Base-by-base conservation (phyloP, 495 filamentous ascomycete species). In the Trichodelitschia bisporula region DNA sequence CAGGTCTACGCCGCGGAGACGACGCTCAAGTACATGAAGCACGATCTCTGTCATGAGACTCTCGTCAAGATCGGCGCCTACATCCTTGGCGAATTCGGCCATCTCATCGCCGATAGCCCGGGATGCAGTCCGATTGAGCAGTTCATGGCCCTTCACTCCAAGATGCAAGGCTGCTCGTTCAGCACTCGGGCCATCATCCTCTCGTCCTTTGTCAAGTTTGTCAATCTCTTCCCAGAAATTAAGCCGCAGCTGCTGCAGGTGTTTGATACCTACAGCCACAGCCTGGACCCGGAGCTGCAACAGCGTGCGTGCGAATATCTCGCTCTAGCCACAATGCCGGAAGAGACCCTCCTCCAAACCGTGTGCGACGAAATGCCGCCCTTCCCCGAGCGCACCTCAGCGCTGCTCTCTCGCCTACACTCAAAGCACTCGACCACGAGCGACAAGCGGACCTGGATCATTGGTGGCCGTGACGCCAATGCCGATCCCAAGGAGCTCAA, bases 341-440 rank as follows among this genome's bases (percentile, higher is more conserved):
- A 77, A 2, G 89, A 99, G 38, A 82, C 95, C 39, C 65, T 99
- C 12, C 60, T 99, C 8, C 74, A 89, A 29, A 95, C 89, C 1
- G 77, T 99, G 1, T 92, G 79, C 50, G 89, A 99, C 43, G 89
- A 99, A 46, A 95, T 99, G 89, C 89, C 89, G 10, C 83, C 89
- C 0, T 99, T 95, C 56, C 89, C 89, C 0, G 83, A 99, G 49
- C 66, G 89, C 30, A 66, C 84, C 13, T 93, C 83, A 3, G 86
- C 86, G 2, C 57, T 99, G 17, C 55, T 99, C 16, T 93, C 83
- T 10, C 64, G 89, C 20, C 63, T 99, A 18, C 86, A 95, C 48
- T 77, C 86, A 53, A 91, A 83, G 51, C 80, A 86, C 39, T 77
- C 76, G 13, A 71, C 72, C 27, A 80, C 78, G 2, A 84, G 72